Evolutionary conservation across 768 basidiomycete species (phyloP).

Genomic region (Suillus placidus): DNA sequence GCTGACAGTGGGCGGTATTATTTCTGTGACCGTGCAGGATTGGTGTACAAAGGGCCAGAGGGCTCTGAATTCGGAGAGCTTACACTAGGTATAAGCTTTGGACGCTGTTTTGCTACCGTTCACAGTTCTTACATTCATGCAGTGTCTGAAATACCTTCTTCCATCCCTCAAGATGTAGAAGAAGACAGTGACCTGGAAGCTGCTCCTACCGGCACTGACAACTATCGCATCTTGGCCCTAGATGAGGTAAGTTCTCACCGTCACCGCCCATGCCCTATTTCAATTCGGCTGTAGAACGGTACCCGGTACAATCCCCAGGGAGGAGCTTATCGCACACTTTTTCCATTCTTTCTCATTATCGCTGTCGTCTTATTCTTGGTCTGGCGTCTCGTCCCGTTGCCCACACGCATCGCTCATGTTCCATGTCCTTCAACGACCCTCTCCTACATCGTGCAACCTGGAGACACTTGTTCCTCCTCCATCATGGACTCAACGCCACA

Average conservation of each 20-base stretch:
- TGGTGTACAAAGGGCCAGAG: slow-evolving; percentile 55
- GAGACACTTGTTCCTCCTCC: slow-evolving; percentile 53
- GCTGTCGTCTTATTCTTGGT: slow-evolving; percentile 63
- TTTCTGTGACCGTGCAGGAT: slow-evolving; percentile 60
- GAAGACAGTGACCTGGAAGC: slow-evolving; percentile 56
- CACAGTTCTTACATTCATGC: slow-evolving; percentile 3
- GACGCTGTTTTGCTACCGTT: background rate
- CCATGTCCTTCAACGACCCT: slow-evolving; percentile 40
- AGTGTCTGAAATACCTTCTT: slow-evolving; percentile 36
- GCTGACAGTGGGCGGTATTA: slow-evolving; percentile 67
- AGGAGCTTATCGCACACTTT: slow-evolving; percentile 60
- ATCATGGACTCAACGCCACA: slow-evolving; percentile 51
- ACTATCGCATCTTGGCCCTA: slow-evolving; percentile 55
- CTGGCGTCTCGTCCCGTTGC: slow-evolving; percentile 57
- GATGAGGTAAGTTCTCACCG: slow-evolving; percentile 48
- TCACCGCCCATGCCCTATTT: slow-evolving; percentile 6
- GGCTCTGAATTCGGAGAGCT: slow-evolving; percentile 65
- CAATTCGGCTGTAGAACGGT: slow-evolving; percentile 36
- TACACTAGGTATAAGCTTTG: slow-evolving; percentile 38
- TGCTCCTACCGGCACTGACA: slow-evolving; percentile 52
- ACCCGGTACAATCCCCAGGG: slow-evolving; percentile 36
- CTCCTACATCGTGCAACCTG: slow-evolving; percentile 53
- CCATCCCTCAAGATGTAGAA: slow-evolving; percentile 29
- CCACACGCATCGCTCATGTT: slow-evolving; percentile 28
- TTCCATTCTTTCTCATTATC: slow-evolving; percentile 74